phyloP scores from a whole-genome alignment of 805 yeast species.

The Saccharomycopsis amapae region DNA sequence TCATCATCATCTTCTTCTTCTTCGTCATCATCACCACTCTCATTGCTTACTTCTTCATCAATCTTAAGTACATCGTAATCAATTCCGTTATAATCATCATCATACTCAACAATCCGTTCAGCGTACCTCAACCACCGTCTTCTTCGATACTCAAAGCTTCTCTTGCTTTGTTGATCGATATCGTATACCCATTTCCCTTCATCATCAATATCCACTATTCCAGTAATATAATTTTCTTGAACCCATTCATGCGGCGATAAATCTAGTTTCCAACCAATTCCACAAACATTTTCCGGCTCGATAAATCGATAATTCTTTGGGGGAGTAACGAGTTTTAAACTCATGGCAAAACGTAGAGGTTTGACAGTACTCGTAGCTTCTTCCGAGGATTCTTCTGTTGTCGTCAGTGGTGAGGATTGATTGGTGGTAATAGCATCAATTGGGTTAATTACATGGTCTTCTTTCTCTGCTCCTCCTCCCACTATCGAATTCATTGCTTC shows the following conservation, averaged over 20 bases:
- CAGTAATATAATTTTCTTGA: slow-evolving; percentile 38
- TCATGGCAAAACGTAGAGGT: slow-evolving; percentile 14
- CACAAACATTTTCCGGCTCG: slow-evolving; percentile 14
- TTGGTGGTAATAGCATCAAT: no score
- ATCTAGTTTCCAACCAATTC: slow-evolving; percentile 56
- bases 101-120: slow-evolving; percentile 9
- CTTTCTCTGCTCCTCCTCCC: neutral
- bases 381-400: no score
- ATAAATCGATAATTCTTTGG: slow-evolving; percentile 23
- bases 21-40: no score
- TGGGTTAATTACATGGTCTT: neutral
- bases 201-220: slow-evolving; percentile 53
- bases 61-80: slow-evolving; percentile 4
- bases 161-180: slow-evolving; percentile 28
- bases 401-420: no score
- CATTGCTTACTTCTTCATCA: neutral
- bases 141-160: slow-evolving; percentile 41
- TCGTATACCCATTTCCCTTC: slow-evolving; percentile 89
- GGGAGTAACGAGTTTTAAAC: slow-evolving; percentile 15
- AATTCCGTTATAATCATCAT: slow-evolving; percentile 10
- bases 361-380: neutral
- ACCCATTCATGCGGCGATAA: slow-evolving; percentile 62
- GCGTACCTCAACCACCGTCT: slow-evolving; percentile 55
- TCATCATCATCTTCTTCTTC: neutral
- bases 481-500: neutral